These are phyloP conservation scores for Akebia trifoliata DNA, from an alignment of 164 flowering plant species.

Conservation along the genomic window DNA sequence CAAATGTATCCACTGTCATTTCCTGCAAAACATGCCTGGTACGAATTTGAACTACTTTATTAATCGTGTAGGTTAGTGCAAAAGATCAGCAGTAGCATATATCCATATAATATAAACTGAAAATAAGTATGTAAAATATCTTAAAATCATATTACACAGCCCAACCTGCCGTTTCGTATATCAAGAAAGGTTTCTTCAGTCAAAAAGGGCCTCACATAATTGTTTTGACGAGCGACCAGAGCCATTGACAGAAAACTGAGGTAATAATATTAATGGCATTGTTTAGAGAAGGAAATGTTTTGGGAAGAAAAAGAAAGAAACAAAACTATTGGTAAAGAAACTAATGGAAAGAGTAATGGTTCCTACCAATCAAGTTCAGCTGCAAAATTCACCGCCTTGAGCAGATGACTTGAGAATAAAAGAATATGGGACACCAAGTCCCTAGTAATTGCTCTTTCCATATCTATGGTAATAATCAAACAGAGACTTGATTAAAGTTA, in stretches of 20 bases:
- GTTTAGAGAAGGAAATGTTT: constrained; percentile 1
- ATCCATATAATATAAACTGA: background rate
- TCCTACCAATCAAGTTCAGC: constrained; percentile 93
- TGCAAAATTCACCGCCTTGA: constrained; percentile 67
- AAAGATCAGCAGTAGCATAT: background rate
- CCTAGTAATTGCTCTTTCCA: constrained; percentile 91
- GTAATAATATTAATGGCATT: background rate
- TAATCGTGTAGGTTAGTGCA: background rate
- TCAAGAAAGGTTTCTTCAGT: constrained; percentile 58
- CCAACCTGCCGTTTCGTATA: constrained; percentile 82
- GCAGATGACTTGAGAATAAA: constrained; percentile 53
- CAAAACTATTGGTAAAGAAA: constrained; percentile 8
- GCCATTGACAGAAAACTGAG: constrained; percentile 75
- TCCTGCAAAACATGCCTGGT: constrained; percentile 96
- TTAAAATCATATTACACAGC: background rate
- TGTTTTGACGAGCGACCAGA: constrained; percentile 84
- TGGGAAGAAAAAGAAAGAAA: background rate
- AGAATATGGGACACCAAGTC: constrained; percentile 75
- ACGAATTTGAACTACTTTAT: constrained; percentile 9
- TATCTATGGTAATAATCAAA: constrained; percentile 40
- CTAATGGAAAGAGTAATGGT: background rate
- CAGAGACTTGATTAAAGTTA: background rate
- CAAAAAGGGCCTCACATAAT: constrained; percentile 79
- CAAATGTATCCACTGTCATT: constrained; percentile 93
- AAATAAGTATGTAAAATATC: background rate